Conservation (phyloP, 2,329 filamentous ascomycete genomes). For the Cryphonectria parasitica region DNA sequence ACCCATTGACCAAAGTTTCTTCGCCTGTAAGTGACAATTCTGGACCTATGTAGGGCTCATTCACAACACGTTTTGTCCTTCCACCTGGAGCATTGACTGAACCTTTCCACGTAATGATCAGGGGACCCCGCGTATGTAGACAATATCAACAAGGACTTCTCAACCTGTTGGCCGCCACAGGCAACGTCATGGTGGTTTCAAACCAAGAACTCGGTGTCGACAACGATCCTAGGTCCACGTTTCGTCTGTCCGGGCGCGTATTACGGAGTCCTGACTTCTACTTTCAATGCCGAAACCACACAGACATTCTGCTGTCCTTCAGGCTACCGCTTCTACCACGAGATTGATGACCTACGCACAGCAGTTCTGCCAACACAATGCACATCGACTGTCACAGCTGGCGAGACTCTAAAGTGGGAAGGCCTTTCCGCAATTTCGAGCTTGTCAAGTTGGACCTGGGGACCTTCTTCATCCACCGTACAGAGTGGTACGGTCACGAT, state of each 20-base stretch:
- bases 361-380: not conserved
- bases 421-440: not conserved
- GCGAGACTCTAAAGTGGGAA: not conserved
- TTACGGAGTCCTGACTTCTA: not conserved
- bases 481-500: not conserved
- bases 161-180: not conserved
- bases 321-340: not conserved
- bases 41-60: not conserved
- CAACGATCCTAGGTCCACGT: not conserved
- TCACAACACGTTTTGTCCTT: not conserved
- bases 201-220: not conserved
- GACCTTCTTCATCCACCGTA: not conserved
- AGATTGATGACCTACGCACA: not conserved
- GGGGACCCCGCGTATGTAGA: not conserved
- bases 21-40: not conserved
- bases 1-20: not conserved
- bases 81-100: not conserved
- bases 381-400: not conserved
- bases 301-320: not conserved
- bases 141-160: not conserved
- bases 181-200: not conserved
- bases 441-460: not conserved
- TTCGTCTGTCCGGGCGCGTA: not conserved
- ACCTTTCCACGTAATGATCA: not conserved
- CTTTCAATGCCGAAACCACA: not conserved